Percentiles rank a stretch among this genome's conserved stretches.
These are phyloP conservation scores for Penicillium sp. DNA, from an alignment of 2,329 filamentous ascomycete species.

Conservation along the genomic window DNA sequence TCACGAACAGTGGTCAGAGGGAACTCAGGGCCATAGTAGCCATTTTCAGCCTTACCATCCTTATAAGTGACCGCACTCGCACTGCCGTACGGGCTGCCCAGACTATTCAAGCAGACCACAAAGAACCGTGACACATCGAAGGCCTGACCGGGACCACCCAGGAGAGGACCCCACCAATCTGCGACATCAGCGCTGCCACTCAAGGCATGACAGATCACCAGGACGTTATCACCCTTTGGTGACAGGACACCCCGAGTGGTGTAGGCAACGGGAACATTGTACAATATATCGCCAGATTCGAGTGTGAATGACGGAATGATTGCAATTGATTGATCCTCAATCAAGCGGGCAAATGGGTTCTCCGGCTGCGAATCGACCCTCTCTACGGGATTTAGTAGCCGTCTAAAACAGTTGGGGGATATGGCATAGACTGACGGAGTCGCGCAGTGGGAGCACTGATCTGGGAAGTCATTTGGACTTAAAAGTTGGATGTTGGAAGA, in stretches of 20 bases:
- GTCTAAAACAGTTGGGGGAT: slow-evolving; percentile 22
- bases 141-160: slow-evolving; percentile 50
- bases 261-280: slow-evolving; percentile 67
- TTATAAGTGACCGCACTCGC: slow-evolving; percentile 66
- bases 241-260: slow-evolving; percentile 58
- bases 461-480: slow-evolving; percentile 25
- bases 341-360: slow-evolving; percentile 83
- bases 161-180: slow-evolving; percentile 55
- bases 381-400: slow-evolving; percentile 55
- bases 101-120: slow-evolving; percentile 52
- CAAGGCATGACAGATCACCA: slow-evolving; percentile 57
- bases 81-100: slow-evolving; percentile 54
- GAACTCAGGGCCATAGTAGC: slow-evolving; percentile 89
- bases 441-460: slow-evolving; percentile 16
- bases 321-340: slow-evolving; percentile 81
- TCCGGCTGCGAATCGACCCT: slow-evolving; percentile 65
- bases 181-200: slow-evolving; percentile 54
- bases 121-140: slow-evolving; percentile 53
- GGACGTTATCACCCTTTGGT: slow-evolving; percentile 55
- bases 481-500: not conserved
- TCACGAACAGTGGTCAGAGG: slow-evolving; percentile 92
- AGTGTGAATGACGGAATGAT: slow-evolving; percentile 85
- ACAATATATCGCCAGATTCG: slow-evolving; percentile 80
- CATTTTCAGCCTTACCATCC: slow-evolving; percentile 69
- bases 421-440: slow-evolving; percentile 39